Base-by-base conservation (phyloP, 1,284 basidiomycete species). In the Erythrobasidium hasegawianum region DNA sequence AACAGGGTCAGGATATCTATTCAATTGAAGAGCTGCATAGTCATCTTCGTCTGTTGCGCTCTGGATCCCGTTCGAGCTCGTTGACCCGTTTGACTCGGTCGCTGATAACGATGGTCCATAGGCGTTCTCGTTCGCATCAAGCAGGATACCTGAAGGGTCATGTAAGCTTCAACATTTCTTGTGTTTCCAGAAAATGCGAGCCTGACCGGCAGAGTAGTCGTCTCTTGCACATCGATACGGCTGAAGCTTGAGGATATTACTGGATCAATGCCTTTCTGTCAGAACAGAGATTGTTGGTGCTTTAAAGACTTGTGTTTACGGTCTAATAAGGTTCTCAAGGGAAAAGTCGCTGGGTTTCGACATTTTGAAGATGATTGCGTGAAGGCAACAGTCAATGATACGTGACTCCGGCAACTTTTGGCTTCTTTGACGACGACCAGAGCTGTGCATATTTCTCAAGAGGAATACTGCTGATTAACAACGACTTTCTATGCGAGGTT, bases 121-220 rank as follows among this genome's bases (percentile, higher is more conserved):
- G 0, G 92, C 84, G 76, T 98, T 97, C 81, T 98, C 95, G 78
- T 97, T 98, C 33, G 96, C 96, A 74, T 99, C 96, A 38, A 99
- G 84, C n/a, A 99, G 84, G 72, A 97, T 87, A 4, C 72, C 72
- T 53, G 72, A 53, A 49, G 11, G 16, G 9, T 9, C 18, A 54
- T 55, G 52, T 20, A 24, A 47, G 38, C 4, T 0, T 38, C 11
- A 9, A 20, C 14, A 57, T 33, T 29, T 9, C 11, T n/a, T n/a
- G 14, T 22, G 11, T 27, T 14, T 20, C 49, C 5, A 11, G 38
- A 40, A 18, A 7, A n/a, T 50, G 27, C 24, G 11, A n/a, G 29
- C 24, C 49, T 39, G 41, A 26, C 94, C 94, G 1, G 84, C 81
- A 54, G 87, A 86, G 79, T 97, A 99, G 80, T 98, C 95, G 75